phyloP scores from a whole-genome alignment of 2,329 filamentous ascomycete species.

The Peltaster fructicola region DNA sequence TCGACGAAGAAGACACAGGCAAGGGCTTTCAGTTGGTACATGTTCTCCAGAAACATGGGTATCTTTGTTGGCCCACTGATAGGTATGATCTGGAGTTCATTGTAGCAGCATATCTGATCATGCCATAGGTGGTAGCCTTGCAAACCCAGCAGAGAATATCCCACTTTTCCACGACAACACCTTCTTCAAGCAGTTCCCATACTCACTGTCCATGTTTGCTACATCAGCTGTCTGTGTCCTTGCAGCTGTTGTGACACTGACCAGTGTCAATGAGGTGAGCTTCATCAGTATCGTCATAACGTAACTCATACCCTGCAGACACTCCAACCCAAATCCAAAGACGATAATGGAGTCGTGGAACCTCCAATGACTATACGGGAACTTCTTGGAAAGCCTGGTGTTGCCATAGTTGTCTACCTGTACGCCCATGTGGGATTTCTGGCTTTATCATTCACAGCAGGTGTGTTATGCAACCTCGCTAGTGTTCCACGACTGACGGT shows the following conservation, averaged over 20 bases:
- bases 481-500: background rate
- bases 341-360: slow-evolving; percentile 5
- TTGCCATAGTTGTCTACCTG: slow-evolving; percentile 46
- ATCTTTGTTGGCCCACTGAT: slow-evolving; percentile 55
- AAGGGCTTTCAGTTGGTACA: slow-evolving; percentile 57
- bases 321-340: slow-evolving; percentile 10
- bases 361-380: slow-evolving; percentile 30
- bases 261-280: too few relatives aligned
- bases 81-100: slow-evolving; percentile 14
- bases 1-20: slow-evolving; percentile 55
- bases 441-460: slow-evolving; percentile 52
- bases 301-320: slow-evolving; percentile 6
- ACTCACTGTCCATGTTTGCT: slow-evolving; percentile 45
- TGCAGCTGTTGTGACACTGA: slow-evolving; percentile 3
- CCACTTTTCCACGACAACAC: slow-evolving; percentile 37
- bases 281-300: background rate
- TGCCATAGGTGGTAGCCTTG: slow-evolving; percentile 44
- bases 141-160: slow-evolving; percentile 49
- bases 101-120: slow-evolving; percentile 3
- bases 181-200: slow-evolving; percentile 49
- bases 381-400: slow-evolving; percentile 45
- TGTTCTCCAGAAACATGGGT: slow-evolving; percentile 54
- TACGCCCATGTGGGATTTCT: slow-evolving; percentile 52
- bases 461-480: slow-evolving; percentile 1
- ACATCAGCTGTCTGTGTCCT: slow-evolving; percentile 36